Conservation (phyloP, 2,329 filamentous ascomycete genomes). For the Verticillium nubilum region DNA sequence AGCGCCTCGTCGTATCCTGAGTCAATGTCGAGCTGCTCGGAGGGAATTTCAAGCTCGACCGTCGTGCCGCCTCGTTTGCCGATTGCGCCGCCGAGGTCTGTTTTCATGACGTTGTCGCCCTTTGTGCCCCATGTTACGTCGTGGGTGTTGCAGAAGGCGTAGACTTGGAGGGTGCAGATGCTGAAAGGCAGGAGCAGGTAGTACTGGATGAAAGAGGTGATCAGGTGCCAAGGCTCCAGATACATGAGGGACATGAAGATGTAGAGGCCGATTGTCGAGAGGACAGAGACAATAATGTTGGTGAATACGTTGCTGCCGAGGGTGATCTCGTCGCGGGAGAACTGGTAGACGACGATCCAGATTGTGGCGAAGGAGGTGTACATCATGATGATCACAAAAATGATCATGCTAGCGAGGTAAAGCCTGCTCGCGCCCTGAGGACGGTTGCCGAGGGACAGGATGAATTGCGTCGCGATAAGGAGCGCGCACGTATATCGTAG, state of each 20-base stretch:
- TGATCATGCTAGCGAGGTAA: conserved; percentile 80
- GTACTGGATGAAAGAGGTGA: conserved; percentile 87
- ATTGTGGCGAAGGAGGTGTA: conserved; percentile 89
- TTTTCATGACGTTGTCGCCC: conserved; percentile 92
- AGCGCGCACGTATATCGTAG: conserved; percentile 81
- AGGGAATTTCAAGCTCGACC: conserved; percentile 96
- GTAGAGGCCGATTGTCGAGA: conserved; percentile 87
- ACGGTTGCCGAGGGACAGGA: conserved; percentile 90
- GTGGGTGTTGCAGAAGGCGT: conserved; percentile 97
- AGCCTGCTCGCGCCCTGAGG: conserved; percentile 91
- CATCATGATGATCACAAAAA: conserved; percentile 91
- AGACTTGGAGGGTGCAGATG: conserved; percentile 96
- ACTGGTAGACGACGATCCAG: conserved; percentile 83
- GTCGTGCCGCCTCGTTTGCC: conserved; percentile 63
- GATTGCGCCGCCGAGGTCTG: conserved; percentile 82
- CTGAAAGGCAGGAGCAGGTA: conserved; percentile 88
- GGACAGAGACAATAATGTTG: conserved; percentile 85
- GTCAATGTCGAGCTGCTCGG: conserved; percentile 96
- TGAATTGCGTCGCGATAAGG: conserved; percentile 91
- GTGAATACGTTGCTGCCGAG: conserved; percentile 89
- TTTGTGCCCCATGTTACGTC: conserved; percentile 98
- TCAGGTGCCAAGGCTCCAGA: conserved; percentile 98
- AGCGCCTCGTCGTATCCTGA: conserved; percentile 95
- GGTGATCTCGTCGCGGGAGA: conserved; percentile 44
- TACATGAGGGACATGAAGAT: conserved; percentile 96